Base-by-base conservation (phyloP, 306 rosid species). In the Gynostemma pentaphyllum region DNA sequence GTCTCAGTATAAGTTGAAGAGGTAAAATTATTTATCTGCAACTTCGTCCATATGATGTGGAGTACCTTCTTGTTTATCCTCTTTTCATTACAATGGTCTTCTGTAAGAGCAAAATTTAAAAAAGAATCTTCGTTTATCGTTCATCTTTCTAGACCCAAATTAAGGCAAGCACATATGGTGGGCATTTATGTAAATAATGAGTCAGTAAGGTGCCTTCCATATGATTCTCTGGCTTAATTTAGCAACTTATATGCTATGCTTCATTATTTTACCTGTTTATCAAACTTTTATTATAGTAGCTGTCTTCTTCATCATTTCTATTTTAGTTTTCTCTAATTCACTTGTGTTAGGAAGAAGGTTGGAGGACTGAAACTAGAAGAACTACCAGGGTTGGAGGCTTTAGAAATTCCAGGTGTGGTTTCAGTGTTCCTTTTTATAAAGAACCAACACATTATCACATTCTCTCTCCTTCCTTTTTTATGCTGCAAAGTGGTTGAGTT, bases 351-450 rank as follows among this genome's bases (percentile, higher is more conserved):
- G 78, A 92, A 92, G 78, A 86, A 69, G 73, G 96, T 92, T 64
- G 98, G 96, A 66, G 98, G 98, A 62, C 70, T 92, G 75, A 92
- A 88, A 67, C 72, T 92, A 80, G 98, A 88, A 72, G 98, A 88
- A 47, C 57, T 92, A 77, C 96, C 98, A 0, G 90, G 94, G 60
- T 63, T 86, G 79, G 96, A 92, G 49, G 83, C 96, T 66, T 79
- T 92, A 70, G 87, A 82, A 80, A 81, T 86, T 69, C 95, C 95
- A 75, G 98, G 96, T 92, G 28, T 26, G 67, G 39, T 16, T 32
- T 9, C 64, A 66, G 11, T 54, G 2, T 11, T 68, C 71, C 52
- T 39, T 37, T 28, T 51, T 41, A 60, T 7, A 37, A 67, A 62
- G 24, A 26, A 50, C 4, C 22, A 34, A 37, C 14, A 16, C 10